phyloP scores from a whole-genome alignment of 2,329 filamentous ascomycete species.

The Phialocephala subalpina region DNA sequence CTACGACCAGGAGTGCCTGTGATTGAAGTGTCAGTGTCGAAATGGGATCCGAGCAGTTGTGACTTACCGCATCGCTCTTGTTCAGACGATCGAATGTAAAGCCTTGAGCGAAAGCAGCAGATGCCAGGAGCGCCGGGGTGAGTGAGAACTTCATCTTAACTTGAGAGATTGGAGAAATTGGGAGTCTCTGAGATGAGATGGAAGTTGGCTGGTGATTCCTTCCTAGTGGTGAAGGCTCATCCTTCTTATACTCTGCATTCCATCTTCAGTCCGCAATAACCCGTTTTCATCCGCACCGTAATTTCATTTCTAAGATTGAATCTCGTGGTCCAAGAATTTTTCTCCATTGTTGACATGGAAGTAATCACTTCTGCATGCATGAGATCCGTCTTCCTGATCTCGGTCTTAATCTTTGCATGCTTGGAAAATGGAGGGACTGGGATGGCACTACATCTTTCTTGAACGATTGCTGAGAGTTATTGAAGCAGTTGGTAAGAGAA shows the following conservation, averaged over 20 bases:
- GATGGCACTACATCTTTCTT: background rate
- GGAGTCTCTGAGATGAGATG: conserved; percentile 5
- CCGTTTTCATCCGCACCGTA: background rate
- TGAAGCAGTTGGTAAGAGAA: background rate
- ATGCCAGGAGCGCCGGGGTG: conserved; percentile 32
- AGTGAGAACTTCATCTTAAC: conserved; percentile 40
- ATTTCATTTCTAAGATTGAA: background rate
- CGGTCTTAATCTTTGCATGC: background rate
- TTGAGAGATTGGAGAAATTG: background rate
- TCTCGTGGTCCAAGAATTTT: background rate
- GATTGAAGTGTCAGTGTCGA: conserved; percentile 3
- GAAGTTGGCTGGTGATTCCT: conserved; percentile 15
- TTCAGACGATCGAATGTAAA: conserved; percentile 45
- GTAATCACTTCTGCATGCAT: conserved; percentile 19
- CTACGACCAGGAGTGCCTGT: conserved; percentile 63
- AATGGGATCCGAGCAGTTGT: background rate
- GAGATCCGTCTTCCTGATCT: background rate
- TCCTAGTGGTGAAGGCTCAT: background rate
- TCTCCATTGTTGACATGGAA: conserved; percentile 14
- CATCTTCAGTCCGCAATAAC: background rate
- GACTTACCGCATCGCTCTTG: conserved; percentile 43
- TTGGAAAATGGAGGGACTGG: background rate
- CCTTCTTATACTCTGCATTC: conserved; percentile 13
- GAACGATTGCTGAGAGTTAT: background rate
- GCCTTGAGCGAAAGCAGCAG: conserved; percentile 28